Percentiles rank a stretch among this genome's conserved stretches.
Evolutionary conservation across 169 alveolate species (phyloP).

Genomic region (Cryptosporidium xiaoi): DNA sequence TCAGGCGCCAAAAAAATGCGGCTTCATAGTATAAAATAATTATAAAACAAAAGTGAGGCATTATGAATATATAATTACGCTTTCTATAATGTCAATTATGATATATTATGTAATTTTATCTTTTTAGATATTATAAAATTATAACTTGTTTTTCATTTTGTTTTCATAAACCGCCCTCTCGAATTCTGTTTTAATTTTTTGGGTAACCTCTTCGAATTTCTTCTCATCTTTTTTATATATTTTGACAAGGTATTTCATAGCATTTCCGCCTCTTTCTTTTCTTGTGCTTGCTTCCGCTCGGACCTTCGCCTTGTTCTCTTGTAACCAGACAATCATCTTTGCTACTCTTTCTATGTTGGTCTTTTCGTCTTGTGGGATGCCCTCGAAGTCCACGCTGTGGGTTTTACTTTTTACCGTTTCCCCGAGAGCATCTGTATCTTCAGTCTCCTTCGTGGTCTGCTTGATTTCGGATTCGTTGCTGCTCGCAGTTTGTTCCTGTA

Average conservation of each 20-base stretch:
- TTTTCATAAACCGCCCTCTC: constrained; percentile 18
- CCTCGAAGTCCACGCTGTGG: neutral
- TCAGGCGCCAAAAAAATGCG: too few species aligned
- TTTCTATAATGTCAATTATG: too few species aligned
- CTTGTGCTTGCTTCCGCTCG: constrained; percentile 16
- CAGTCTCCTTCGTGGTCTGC: neutral
- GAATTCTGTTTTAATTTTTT: constrained; percentile 8
- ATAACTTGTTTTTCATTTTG: neutral
- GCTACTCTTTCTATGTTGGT: constrained; percentile 18
- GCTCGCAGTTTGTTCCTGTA: neutral
- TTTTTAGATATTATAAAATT: too few species aligned
- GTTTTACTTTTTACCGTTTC: neutral
- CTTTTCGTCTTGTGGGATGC: neutral
- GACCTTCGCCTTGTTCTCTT: constrained; percentile 13
- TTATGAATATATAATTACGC: too few species aligned
- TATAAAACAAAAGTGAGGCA: too few species aligned
- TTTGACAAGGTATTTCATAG: constrained; percentile 10
- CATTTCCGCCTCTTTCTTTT: constrained; percentile 18
- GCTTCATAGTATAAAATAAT: too few species aligned
- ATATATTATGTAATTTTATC: too few species aligned
- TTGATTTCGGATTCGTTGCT: neutral
- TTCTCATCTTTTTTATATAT: neutral
- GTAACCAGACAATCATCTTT: constrained; percentile 57
- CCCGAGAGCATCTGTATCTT: neutral
- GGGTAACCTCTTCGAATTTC: neutral